phyloP scores from a whole-genome alignment of 371 early-diverging fungal genomes.

The Fennellomyces sp. region DNA sequence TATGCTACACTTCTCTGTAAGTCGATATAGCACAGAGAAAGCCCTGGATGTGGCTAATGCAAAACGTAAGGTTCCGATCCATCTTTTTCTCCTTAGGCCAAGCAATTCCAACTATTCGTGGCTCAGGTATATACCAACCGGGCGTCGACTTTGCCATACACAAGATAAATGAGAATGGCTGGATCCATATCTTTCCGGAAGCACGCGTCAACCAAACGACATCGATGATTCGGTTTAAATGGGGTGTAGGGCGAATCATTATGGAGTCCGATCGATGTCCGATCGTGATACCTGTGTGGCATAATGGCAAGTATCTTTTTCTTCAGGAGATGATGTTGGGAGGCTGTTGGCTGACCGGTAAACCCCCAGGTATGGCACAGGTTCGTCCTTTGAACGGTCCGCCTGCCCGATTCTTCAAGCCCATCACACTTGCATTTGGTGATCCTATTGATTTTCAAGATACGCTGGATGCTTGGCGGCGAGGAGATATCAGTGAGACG shows the following conservation, averaged over 20 bases:
- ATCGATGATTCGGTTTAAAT: constrained; percentile 76
- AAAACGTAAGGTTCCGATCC: constrained; percentile 49
- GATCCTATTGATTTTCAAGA: constrained; percentile 70
- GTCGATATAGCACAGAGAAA: constrained; percentile 5
- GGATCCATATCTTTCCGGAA: constrained; percentile 89
- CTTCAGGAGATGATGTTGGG: not conserved
- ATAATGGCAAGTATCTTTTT: constrained; percentile 44
- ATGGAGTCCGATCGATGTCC: constrained; percentile 75
- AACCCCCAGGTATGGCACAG: constrained; percentile 47
- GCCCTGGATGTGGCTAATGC: not conserved
- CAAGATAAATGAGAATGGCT: constrained; percentile 30
- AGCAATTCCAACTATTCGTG: constrained; percentile 83
- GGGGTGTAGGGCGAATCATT: constrained; percentile 86
- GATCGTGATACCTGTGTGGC: constrained; percentile 74
- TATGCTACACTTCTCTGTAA: constrained; percentile 76
- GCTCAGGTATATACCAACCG: constrained; percentile 86
- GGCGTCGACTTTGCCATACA: constrained; percentile 77
- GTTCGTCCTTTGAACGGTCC: constrained; percentile 55
- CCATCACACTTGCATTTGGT: constrained; percentile 64
- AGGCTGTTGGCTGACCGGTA: no score
- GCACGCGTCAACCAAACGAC: constrained; percentile 73
- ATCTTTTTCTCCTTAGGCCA: constrained; percentile 81
- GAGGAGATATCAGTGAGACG: constrained; percentile 48
- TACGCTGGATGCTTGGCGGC: constrained; percentile 58
- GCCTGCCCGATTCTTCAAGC: constrained; percentile 37